Evolutionary conservation across 257 asterid species (phyloP), one percentile per base, ranked within the genome.

Genomic region (Penstemon eatonii): DNA sequence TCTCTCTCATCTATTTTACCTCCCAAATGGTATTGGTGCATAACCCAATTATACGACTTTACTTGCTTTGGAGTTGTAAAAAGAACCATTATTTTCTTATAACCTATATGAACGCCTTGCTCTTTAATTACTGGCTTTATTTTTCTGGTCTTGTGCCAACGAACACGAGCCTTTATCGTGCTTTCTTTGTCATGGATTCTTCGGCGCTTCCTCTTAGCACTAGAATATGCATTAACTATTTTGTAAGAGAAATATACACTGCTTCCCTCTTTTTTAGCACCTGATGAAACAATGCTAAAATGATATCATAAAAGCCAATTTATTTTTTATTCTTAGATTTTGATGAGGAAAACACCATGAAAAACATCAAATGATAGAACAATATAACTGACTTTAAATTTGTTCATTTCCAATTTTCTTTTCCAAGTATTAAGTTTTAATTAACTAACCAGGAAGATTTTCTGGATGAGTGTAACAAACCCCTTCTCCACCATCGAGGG

Each of bases 111-210:
- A 7, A 83, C 33, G 25, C 95, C 96, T 52, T 86, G 81, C 49
- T 85, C 85, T 70, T 73, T 68, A 15, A 15, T 15, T 55, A 92
- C 75, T 4, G 83, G 68, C 49, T 85, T 90, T 59, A 96, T 87
- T 81, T 81, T 92, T 10, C 98, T 97, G 0, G 96, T 89, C 71
- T 92, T 90, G 82, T 95, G 99, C 98, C 98, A 91, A 68, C 98
- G 95, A 63, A 89, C 91, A 40, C 66, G 52, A 11, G 67, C 67
- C 6, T 53, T 68, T 52, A 62, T 41, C 41, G 37, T 37, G 56
- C 55, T 63, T 52, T 77, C 79, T 46, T 75, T 81, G 33, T 67
- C 75, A 44, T 79, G 72, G 71, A 95, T 83, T 78, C 77, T 86
- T 13, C 99, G 73, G 19, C 97, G 99, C 85, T 95, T 95, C 58